Evolutionary conservation across 1,284 basidiomycete species (phyloP), one percentile per base, ranked within the genome.

Genomic region (Ustilago trichophora): DNA sequence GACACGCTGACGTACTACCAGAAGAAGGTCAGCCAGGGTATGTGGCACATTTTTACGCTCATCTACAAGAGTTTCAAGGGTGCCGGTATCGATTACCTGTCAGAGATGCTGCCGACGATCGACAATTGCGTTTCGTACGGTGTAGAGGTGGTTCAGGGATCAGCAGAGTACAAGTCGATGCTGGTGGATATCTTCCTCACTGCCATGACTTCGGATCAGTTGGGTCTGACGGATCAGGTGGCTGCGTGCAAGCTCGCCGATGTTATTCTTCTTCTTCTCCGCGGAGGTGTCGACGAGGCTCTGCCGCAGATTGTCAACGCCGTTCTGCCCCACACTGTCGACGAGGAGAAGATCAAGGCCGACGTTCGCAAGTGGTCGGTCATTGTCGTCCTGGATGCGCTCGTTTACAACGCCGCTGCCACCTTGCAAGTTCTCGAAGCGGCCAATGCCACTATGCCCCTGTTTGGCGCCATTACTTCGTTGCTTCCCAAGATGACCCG

Each of bases 71-170:
- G 90, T n/a, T 92, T 94, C 87, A 93, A 92, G 82, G 84, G 86
- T 5, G 88, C 90, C 31, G 91, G 90, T 12, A 84, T 91, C 35
- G 92, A 93, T 82, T 94, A 92, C 85, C 53, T 73, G n/a, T 59
- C 67, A 73, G 92, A 95, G 80, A 93, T 93, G 91, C 85, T 93
- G 36, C 90, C 91, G 8, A 88, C 90, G 3, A 83, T 95, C 51
- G 91, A 93, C 84, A 95, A 95, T 84, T 91, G 92, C 81, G 85
- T 95, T 47, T 91, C 90, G 12, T 94, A 89, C 77, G 92, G 92
- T 10, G 85, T 87, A 16, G 90, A 92, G 12, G 83, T 88, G 12
- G 89, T 95, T 82, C 88, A 89, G 74, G 78, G 86, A 26, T 88
- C 87, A 43, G 82, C 86, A 0, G 90, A 92, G 71, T 93, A 94